phyloP scores from a whole-genome alignment of 2,329 filamentous ascomycete species.

The Penicillium sclerotiorum region DNA sequence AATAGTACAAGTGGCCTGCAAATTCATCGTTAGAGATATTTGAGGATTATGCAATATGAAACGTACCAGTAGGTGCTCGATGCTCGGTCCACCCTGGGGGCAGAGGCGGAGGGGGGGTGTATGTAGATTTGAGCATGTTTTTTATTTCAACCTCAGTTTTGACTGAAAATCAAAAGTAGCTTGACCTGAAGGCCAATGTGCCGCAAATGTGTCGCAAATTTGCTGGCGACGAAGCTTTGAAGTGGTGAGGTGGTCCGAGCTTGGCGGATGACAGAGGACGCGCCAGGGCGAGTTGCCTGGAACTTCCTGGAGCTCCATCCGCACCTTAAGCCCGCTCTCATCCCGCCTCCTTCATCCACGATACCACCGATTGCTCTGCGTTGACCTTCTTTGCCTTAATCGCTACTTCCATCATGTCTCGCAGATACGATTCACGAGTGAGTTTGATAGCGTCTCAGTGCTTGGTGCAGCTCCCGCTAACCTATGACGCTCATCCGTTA shows the following conservation, averaged over 20 bases:
- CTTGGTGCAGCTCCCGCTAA: constrained; percentile 38
- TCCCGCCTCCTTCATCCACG: constrained; percentile 22
- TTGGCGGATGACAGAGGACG: constrained; percentile 42
- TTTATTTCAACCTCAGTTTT: too few relatives aligned
- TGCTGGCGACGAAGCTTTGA: constrained; percentile 27
- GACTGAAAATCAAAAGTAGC: constrained; percentile 2
- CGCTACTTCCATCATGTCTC: constrained; percentile 69
- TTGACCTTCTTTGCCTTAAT: constrained; percentile 9
- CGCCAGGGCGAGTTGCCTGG: constrained; percentile 45
- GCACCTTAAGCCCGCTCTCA: constrained; percentile 24
- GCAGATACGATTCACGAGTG: constrained; percentile 96
- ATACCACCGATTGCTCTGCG: constrained; percentile 17
- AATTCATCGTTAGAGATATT: constrained; percentile 22
- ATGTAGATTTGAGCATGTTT: constrained; percentile 75
- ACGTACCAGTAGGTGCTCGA: constrained; percentile 71
- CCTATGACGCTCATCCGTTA: constrained; percentile 47
- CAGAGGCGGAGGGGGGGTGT: constrained; percentile 68
- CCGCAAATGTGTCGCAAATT: constrained; percentile 10
- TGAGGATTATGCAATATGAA: constrained; percentile 2
- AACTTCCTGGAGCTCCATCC: constrained; percentile 38
- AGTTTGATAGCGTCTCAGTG: constrained; percentile 40
- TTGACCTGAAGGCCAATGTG: constrained; percentile 7
- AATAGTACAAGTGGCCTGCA: constrained; percentile 81
- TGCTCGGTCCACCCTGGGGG: constrained; percentile 90
- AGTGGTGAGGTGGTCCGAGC: constrained; percentile 41